Evolutionary conservation across 1,139 yeast genomes (phyloP), one percentile per base, ranked within the genome.

Genomic region (Protomyces lactucae-debilis): DNA sequence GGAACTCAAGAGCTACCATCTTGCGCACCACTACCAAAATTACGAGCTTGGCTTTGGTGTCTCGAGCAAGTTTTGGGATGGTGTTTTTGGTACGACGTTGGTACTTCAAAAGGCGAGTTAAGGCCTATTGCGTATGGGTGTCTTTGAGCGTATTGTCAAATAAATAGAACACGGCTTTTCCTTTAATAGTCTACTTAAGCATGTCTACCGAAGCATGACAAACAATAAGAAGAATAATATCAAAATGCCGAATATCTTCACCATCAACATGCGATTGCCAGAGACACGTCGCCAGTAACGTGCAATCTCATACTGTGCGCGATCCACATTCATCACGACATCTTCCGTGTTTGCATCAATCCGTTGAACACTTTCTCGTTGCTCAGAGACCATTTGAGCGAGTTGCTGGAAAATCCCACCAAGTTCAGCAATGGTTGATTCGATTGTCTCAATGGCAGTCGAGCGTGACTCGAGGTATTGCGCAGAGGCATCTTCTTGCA

Each of bases 321-420:
- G 98, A 40, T 83, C 78, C 18, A 93, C 92, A 74, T 92, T 93
- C 73, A 92, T 75, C 71, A 89, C 85, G 61, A 93, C 90, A 72
- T 95, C 98, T 70, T 92, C 97, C 3, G 96, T 96, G 73, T 93
- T 92, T 65, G 87, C 91, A 76, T 95, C 99, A 69, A 93, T 93
- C 72, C 72, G 67, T 75, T 93, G 99, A 66, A 93, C 93, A 35
- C 87, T 88, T 72, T 93, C 99, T 53, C 98, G 95, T 76, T 93
- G 99, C 75, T 95, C 99, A 68, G 90, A 92, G 12, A 93, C 97
- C 98, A 93, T 92, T 1, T 96, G 88, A 2, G 98, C 97, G 71
- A 93, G 80, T 76, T 93, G 99, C 71, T 89, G 95, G 77, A 95
- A 93, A 69, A 93, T 81, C 65, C 89, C 88, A 37, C 99, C 99